phyloP scores from a whole-genome alignment of 257 asterid species.

The Anisodus acutangulus region DNA sequence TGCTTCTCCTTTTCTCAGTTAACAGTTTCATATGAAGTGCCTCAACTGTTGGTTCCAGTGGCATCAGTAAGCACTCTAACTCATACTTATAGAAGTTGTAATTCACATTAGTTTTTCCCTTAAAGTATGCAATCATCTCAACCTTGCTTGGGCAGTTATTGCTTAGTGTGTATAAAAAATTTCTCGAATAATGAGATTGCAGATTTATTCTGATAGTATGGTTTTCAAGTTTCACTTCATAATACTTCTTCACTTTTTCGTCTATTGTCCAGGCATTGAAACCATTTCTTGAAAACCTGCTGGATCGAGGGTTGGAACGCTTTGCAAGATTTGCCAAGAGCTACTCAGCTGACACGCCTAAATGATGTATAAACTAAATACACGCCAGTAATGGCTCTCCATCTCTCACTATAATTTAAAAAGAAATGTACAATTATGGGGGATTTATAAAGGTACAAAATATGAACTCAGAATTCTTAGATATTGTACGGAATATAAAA shows the following conservation, averaged over 20 bases:
- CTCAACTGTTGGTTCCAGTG: constrained; percentile 83
- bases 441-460: neutral
- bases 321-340: constrained; percentile 64
- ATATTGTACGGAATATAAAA: neutral
- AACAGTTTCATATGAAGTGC: constrained; percentile 93
- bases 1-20: constrained; percentile 61
- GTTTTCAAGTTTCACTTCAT: neutral
- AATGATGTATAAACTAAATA: constrained; percentile 36
- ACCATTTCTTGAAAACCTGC: constrained; percentile 82
- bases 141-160: constrained; percentile 17
- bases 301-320: constrained; percentile 61
- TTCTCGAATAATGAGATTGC: neutral
- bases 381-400: constrained; percentile 16
- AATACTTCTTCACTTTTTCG: neutral
- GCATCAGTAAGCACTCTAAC: constrained; percentile 71
- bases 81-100: neutral
- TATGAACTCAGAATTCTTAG: neutral
- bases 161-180: neutral
- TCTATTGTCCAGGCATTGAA: constrained; percentile 64
- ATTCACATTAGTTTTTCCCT: neutral
- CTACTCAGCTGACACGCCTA: constrained; percentile 53
- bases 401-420: neutral
- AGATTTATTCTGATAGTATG: neutral
- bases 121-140: neutral
- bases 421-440: neutral